Evolutionary conservation across 2,329 filamentous ascomycete species (phyloP), one percentile per base, ranked within the genome.

Genomic region (Pyrenophora graminea): DNA sequence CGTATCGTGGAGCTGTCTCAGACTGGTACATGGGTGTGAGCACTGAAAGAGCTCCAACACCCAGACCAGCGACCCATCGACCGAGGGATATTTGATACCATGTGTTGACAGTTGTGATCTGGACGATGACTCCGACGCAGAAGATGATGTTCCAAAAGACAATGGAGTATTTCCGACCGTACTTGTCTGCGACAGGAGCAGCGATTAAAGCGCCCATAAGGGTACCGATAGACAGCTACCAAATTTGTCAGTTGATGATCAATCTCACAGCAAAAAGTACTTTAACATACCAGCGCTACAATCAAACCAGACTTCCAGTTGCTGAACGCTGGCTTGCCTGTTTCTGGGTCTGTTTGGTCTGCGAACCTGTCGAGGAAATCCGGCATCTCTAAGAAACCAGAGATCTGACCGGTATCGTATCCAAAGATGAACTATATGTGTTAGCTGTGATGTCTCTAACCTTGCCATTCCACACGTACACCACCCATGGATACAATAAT

Each of bases 71-170:
- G n/a, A 87, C 79, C 58, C 85, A 79, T 38, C 86, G 79, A 40
- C 86, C 86, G n/a, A 73, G 54, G 15, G 85, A 85, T 51, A 88
- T 80, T 61, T 88, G 86, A 51, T 81, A 82, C 86, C 86, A 89
- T 37, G 72, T 71, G 2, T 58, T 66, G 1, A 72, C 61, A 0
- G 84, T 84, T 0, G 84, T 79, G 61, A 89, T 84, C 67, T 89
- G 86, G 33, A 89, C 81, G 39, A 86, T 74, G 39, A 84, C 86
- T 45, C 86, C 86, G 25, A 87, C 72, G 56, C 81, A 84, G 62
- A 85, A 84, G 69, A 85, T 82, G 52, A 87, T 77, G 48, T 84
- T 82, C 56, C 84, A 82, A 43, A 77, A 72, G n/a, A 83, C 82
- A 59, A 89, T 88, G 15, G 83, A 82, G 32, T 82, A 73, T 27